phyloP scores from a whole-genome alignment of 2,329 filamentous ascomycete genomes.

The Penicillium sp. region DNA sequence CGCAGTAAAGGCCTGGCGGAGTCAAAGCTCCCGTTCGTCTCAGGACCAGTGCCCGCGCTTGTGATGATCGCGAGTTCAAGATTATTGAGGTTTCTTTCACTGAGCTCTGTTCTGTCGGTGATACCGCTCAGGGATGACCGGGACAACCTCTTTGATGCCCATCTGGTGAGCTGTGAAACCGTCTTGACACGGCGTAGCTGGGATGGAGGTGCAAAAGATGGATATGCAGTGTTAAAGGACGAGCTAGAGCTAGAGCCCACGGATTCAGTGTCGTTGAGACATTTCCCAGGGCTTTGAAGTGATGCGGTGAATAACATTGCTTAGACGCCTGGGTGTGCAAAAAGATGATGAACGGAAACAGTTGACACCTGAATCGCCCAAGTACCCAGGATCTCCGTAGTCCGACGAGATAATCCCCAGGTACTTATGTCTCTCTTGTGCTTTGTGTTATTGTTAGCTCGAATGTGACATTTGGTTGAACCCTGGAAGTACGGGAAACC shows the following conservation, averaged over 20 bases:
- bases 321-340: not conserved
- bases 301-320: not conserved
- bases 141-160: conserved; percentile 16
- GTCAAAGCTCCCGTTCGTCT: not conserved
- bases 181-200: conserved; percentile 11
- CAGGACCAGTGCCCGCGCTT: not conserved
- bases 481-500: too few relatives aligned
- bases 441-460: not conserved
- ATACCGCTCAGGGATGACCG: not conserved
- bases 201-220: conserved; percentile 1
- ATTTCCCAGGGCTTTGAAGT: conserved; percentile 8
- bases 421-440: not conserved
- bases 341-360: too few relatives aligned
- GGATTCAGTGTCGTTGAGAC: conserved; percentile 14
- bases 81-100: conserved; percentile 12
- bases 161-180: conserved; percentile 12
- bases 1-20: not conserved
- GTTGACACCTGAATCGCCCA: not conserved
- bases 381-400: not conserved
- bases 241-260: conserved; percentile 8
- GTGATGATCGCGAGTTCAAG: not conserved
- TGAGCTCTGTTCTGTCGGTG: conserved; percentile 2
- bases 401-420: not conserved
- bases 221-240: conserved; percentile 3
- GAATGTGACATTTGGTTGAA: not conserved